Evolutionary conservation across 2,329 filamentous ascomycete species (phyloP).

Genomic region (Trichoderma atrobrunneum): DNA sequence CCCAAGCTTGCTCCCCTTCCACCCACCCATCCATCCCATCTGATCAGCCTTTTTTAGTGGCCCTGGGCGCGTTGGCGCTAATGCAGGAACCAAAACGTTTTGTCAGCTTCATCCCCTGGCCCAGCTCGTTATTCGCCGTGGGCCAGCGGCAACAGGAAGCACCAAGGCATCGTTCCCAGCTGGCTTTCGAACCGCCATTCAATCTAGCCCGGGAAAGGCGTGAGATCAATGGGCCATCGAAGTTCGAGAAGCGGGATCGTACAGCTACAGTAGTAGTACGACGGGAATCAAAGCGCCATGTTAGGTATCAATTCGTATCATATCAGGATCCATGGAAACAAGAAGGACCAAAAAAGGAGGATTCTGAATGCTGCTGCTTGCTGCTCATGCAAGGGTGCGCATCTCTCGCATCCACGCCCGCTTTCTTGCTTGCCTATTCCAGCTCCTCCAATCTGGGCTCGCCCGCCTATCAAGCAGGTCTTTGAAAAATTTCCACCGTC

Average conservation of each 20-base stretch:
- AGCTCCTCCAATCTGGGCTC: not conserved
- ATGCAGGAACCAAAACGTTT: constrained; percentile 25
- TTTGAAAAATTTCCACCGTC: not conserved
- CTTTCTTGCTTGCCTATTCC: not conserved
- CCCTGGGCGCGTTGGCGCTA: constrained; percentile 19
- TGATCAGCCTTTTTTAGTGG: constrained; percentile 20
- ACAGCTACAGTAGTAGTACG: not conserved
- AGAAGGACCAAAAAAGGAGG: not conserved
- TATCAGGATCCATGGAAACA: not conserved
- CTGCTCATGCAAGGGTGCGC: constrained; percentile 1
- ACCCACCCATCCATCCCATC: constrained; percentile 10
- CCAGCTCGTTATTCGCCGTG: not conserved
- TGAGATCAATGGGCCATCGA: not conserved
- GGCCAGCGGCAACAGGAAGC: not conserved
- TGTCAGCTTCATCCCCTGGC: not conserved
- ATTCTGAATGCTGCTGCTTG: not conserved
- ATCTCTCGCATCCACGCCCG: constrained; percentile 2
- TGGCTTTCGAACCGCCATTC: not conserved
- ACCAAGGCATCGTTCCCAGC: not conserved
- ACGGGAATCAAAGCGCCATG: not conserved
- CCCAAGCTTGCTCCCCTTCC: not conserved
- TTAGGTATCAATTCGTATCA: not conserved
- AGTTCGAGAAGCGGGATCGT: not conserved
- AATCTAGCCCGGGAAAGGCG: not conserved
- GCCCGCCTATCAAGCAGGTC: not conserved